These are phyloP conservation scores for Speleostelium caveatum DNA, from an alignment of 78 protist genomes.

Conservation along the genomic window DNA sequence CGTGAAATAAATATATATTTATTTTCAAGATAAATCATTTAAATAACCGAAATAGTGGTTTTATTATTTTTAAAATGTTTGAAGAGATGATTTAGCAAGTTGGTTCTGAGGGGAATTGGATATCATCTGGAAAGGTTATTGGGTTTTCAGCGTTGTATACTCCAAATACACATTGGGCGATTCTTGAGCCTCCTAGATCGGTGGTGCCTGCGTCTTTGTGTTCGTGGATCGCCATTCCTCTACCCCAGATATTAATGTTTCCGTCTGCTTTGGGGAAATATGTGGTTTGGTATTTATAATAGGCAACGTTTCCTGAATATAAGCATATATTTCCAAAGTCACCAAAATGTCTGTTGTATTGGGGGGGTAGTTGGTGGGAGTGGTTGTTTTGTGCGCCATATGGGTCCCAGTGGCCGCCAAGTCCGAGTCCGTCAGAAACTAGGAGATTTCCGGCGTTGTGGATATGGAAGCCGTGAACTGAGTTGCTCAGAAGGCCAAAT, in stretches of 20 bases:
- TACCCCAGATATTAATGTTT: not conserved
- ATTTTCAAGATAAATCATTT: too few relatives aligned
- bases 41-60: too few relatives aligned
- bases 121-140: too few relatives aligned
- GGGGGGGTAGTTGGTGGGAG: not conserved
- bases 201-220: not conserved
- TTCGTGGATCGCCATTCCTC: slow-evolving; percentile 9
- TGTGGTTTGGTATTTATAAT: slow-evolving; percentile 1
- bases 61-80: too few relatives aligned
- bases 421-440: not conserved
- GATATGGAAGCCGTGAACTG: slow-evolving; percentile 47
- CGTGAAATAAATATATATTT: too few relatives aligned
- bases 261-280: not conserved
- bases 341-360: slow-evolving; percentile 17
- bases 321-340: slow-evolving; percentile 36
- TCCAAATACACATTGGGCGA: slow-evolving; percentile 33
- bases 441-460: slow-evolving; percentile 38
- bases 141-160: too few relatives aligned
- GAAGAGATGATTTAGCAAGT: too few relatives aligned
- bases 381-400: not conserved
- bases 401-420: slow-evolving; percentile 41
- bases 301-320: not conserved
- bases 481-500: not conserved
- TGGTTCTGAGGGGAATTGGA: too few relatives aligned
- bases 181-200: not conserved